Evolutionary conservation across 2,329 filamentous ascomycete genomes (phyloP).

Genomic region (Curvularia lunata): DNA sequence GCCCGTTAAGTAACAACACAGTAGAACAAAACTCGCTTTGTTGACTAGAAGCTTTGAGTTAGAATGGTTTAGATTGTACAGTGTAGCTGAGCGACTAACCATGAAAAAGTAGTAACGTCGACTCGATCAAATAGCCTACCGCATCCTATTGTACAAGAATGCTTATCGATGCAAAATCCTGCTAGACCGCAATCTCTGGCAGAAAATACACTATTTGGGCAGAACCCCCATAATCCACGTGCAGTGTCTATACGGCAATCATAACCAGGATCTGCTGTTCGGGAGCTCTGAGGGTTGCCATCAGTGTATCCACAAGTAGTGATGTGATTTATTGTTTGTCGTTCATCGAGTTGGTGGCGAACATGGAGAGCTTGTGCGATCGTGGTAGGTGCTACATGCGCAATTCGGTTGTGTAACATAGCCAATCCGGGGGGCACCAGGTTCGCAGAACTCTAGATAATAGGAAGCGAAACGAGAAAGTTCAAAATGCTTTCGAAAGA

Average conservation of each 20-base stretch:
- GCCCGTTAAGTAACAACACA: constrained; percentile 18
- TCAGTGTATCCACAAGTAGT: constrained; percentile 23
- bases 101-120: constrained; percentile 21
- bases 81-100: constrained; percentile 9
- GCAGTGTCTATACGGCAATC: constrained; percentile 23
- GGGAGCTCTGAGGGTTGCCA: constrained; percentile 15
- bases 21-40: constrained; percentile 19
- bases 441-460: constrained; percentile 5
- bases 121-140: constrained; percentile 17
- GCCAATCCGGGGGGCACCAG: background rate
- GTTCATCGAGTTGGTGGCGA: background rate
- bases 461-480: background rate
- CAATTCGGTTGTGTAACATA: background rate
- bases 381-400: background rate
- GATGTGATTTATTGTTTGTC: constrained; percentile 7
- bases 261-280: constrained; percentile 12
- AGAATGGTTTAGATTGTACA: background rate
- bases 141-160: constrained; percentile 23
- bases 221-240: constrained; percentile 28
- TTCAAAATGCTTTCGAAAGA: background rate
- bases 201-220: constrained; percentile 19
- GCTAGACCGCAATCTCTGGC: constrained; percentile 21
- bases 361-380: background rate
- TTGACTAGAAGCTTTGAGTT: background rate
- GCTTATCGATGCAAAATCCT: constrained; percentile 22